These are phyloP conservation scores for Amyloporia xantha DNA, from an alignment of 768 basidiomycete genomes.

Conservation along the genomic window DNA sequence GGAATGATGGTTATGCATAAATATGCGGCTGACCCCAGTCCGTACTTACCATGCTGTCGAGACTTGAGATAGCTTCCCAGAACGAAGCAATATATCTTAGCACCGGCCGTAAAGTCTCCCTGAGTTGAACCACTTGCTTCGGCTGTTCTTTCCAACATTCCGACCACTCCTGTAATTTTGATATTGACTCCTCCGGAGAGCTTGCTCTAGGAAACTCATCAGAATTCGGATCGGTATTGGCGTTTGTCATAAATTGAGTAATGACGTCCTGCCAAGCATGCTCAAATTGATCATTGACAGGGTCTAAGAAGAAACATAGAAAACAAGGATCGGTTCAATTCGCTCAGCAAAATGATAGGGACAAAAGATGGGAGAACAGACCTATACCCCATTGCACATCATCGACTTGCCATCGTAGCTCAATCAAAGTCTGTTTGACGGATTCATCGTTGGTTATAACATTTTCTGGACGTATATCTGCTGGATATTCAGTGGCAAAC, in stretches of 20 bases:
- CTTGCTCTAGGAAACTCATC: not conserved
- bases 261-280: not conserved
- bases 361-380: not conserved
- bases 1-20: too few relatives aligned
- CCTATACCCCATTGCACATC: not conserved
- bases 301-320: not conserved
- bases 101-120: too few relatives aligned
- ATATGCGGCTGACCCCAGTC: too few relatives aligned
- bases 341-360: too few relatives aligned
- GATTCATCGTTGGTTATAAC: not conserved
- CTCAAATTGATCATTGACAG: too few relatives aligned
- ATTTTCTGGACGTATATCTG: not conserved
- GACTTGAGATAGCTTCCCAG: too few relatives aligned
- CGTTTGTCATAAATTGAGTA: not conserved
- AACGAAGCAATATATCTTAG: too few relatives aligned
- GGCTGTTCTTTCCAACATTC: too few relatives aligned
- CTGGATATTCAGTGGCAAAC: not conserved
- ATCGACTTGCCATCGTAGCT: not conserved
- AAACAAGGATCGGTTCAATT: not conserved
- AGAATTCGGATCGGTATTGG: not conserved
- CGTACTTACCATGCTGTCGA: too few relatives aligned
- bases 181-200: too few relatives aligned
- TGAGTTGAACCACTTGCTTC: too few relatives aligned
- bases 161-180: too few relatives aligned
- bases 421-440: not conserved